Evolutionary conservation across 805 yeast genomes (phyloP).

Genomic region (Candida bentonensis): DNA sequence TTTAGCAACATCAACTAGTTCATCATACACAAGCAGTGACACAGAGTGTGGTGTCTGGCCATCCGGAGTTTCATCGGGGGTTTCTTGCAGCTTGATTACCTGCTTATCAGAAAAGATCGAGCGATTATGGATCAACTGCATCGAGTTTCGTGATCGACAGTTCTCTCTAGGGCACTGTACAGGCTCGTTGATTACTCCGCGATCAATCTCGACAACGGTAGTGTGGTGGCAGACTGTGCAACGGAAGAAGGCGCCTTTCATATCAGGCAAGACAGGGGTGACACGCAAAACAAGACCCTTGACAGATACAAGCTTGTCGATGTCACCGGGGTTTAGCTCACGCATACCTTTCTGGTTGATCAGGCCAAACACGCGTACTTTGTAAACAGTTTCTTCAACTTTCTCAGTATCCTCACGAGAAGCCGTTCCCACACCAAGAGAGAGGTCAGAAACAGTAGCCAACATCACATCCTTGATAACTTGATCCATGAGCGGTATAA

Average conservation of each 20-base stretch:
- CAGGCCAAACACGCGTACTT: constrained; percentile 80
- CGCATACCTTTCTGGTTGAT: constrained; percentile 67
- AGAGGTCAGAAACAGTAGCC: constrained; percentile 21
- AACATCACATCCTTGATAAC: constrained; percentile 83
- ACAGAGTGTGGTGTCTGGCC: constrained; percentile 98
- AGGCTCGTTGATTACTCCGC: constrained; percentile 92
- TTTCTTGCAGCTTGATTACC: constrained; percentile 85
- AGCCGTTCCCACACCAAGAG: constrained; percentile 16
- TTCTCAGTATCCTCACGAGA: constrained; percentile 34
- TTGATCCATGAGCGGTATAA: constrained; percentile 95
- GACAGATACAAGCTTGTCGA: constrained; percentile 80
- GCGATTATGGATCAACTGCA: constrained; percentile 84
- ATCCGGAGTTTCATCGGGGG: constrained; percentile 92
- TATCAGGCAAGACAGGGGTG: constrained; percentile 89
- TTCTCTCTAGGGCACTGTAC: constrained; percentile 79
- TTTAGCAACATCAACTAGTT: constrained; percentile 81
- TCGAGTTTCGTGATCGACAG: constrained; percentile 71
- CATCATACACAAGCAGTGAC: constrained; percentile 88
- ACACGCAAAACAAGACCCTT: constrained; percentile 85
- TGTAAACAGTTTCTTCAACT: constrained; percentile 69
- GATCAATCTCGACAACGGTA: constrained; percentile 77
- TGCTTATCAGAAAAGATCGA: constrained; percentile 92
- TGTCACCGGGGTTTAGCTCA: constrained; percentile 85
- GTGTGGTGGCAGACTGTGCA: constrained; percentile 94
- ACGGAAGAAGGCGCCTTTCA: constrained; percentile 93